Evolutionary conservation across 306 rosid genomes (phyloP).

Genomic region (Cucumis sativus): Cucumber_9930_V3 NC_026656.2:363501-364000

Average conservation of each 20-base stretch:
- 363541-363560: constrained; percentile 53
- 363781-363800: constrained; percentile 29
- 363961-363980: not conserved
- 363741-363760: constrained; percentile 12
- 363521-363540: constrained; percentile 93
- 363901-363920: not conserved
- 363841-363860: not conserved
- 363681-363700: constrained; percentile 37
- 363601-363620: constrained; percentile 30
- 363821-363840: not conserved
- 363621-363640: constrained; percentile 45
- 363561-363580: constrained; percentile 54
- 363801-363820: constrained; percentile 53
- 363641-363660: constrained; percentile 52
- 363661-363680: constrained; percentile 33
- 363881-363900: not conserved
- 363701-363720: constrained; percentile 56
- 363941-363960: not conserved
- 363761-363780: constrained; percentile 24
- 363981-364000: not conserved
- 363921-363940: not conserved
- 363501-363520: constrained; percentile 67
- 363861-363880: not conserved
- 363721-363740: constrained; percentile 18
- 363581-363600: constrained; percentile 38